Evolutionary conservation across 768 basidiomycete species (phyloP).

Genomic region (Kondoa subrosea): DNA sequence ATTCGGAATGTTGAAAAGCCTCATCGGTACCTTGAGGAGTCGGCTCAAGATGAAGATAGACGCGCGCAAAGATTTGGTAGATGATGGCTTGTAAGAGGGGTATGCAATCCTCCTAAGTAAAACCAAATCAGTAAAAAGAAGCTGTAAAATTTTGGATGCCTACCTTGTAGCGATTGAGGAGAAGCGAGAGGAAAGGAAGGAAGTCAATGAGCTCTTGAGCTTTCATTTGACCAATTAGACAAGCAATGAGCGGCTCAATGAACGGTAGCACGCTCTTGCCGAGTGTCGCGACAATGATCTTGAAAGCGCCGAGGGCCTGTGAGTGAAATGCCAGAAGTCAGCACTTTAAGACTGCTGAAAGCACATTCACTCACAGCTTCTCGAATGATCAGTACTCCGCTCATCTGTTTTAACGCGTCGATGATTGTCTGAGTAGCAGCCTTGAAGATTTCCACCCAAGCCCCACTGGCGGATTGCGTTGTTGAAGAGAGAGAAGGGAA

Average conservation of each 20-base stretch:
- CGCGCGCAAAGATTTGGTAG: conserved; percentile 66
- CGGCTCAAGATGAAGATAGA: conserved; percentile 58
- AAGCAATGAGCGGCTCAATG: conserved; percentile 74
- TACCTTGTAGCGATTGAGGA: conserved; percentile 83
- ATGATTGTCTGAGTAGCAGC: conserved; percentile 74
- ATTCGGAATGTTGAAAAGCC: conserved; percentile 53
- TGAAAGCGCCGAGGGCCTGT: conserved; percentile 82
- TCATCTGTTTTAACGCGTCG: conserved; percentile 74
- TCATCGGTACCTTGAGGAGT: conserved; percentile 78
- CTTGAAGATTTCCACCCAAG: conserved; percentile 55
- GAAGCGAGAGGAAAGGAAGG: conserved; percentile 78
- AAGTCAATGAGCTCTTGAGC: conserved; percentile 85
- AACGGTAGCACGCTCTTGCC: conserved; percentile 70
- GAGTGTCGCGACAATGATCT: conserved; percentile 74
- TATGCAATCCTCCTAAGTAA: conserved; percentile 68
- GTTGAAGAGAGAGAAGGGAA: conserved; percentile 73
- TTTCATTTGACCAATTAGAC: conserved; percentile 80
- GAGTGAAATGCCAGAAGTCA: not conserved
- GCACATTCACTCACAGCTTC: conserved; percentile 57
- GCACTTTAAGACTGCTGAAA: not conserved
- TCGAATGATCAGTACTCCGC: conserved; percentile 63
- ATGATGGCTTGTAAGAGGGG: conserved; percentile 78
- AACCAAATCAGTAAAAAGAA: not conserved
- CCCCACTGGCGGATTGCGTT: conserved; percentile 51
- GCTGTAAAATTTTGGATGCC: conserved; percentile 21